Evolutionary conservation across 176 grass and related monocot species (phyloP), one percentile per base, ranked within the genome.

Genomic region (Areca catechu): DNA sequence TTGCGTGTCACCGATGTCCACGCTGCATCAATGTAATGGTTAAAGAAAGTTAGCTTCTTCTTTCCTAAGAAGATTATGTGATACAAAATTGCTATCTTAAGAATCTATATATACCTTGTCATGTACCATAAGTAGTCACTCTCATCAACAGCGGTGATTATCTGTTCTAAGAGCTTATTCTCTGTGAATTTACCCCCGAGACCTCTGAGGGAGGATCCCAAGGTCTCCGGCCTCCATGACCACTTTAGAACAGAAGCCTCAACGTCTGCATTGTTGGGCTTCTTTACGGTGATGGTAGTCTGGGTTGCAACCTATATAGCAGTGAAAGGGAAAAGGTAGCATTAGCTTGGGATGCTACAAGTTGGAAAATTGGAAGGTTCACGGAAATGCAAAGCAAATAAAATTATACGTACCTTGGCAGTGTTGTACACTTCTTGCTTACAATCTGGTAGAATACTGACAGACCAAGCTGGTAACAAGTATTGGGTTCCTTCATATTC

Each of bases 71-170:
- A 6, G 5, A 24, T 34, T 6, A 34, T 60, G 9, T 4, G 2
- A 20, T 5, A 24, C 4, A 12, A 4, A 50, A 7, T 30, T 54
- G 43, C 15, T 50, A 1, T 24, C 19, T 56, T 30, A 49, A 4
- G 4, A 1, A 67, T 4, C 27, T 79, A n/a, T n/a, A n/a, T n/a
- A n/a, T n/a, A 83, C 90, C 82, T 86, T 50, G 90, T 95, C 30
- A 69, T 78, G 53, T 95, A 95, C 86, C 90, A 95, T 24, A 95
- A 43, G 71, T 95, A 95, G 53, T 95, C 90, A 24, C 86, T 95
- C 56, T 81, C 74, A 54, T 90, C 90, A 17, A 69, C 17, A 1
- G 70, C 65, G 0, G 82, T 74, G 5, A 29, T 29, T 50, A 74
- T 64, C 50, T 81, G 78, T 21, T 81, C 78, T 50, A 75, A 70